Conservation (phyloP, 2,329 filamentous ascomycete species). For the Talaromyces sp. region DNA sequence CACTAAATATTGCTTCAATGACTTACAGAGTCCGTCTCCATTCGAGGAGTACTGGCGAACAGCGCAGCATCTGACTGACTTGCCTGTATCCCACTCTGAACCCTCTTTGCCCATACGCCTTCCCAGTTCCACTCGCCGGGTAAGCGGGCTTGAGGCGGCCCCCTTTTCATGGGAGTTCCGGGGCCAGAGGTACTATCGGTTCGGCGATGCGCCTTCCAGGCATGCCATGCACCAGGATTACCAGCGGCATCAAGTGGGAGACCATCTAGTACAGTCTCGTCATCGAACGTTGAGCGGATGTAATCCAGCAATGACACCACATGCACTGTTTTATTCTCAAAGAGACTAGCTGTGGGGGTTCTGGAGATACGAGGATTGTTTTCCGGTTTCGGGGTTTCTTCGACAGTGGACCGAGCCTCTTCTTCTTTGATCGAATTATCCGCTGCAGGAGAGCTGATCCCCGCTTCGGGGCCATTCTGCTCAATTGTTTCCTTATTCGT, state of each 20-base stretch:
- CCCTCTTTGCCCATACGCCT: constrained; percentile 89
- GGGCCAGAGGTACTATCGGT: constrained; percentile 29
- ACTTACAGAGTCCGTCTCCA: constrained; percentile 68
- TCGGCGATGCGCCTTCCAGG: constrained; percentile 73
- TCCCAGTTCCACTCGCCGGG: constrained; percentile 97
- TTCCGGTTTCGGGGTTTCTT: neutral
- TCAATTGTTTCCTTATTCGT: neutral
- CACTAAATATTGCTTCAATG: neutral
- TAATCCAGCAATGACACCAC: constrained; percentile 73
- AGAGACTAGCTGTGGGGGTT: constrained; percentile 21
- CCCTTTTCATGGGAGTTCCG: constrained; percentile 34
- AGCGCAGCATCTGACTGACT: constrained; percentile 77
- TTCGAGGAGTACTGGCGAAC: constrained; percentile 62
- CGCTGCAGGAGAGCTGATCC: constrained; percentile 13
- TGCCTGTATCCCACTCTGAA: constrained; percentile 71
- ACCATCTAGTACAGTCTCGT: constrained; percentile 71
- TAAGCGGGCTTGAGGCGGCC: constrained; percentile 49
- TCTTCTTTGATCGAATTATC: constrained; percentile 11
- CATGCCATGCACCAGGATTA: constrained; percentile 90
- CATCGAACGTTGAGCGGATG: constrained; percentile 76
- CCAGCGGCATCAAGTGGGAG: constrained; percentile 78
- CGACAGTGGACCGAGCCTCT: neutral
- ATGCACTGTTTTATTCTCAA: constrained; percentile 43
- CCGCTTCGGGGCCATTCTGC: constrained; percentile 4
- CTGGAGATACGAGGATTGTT: constrained; percentile 15